Base-by-base conservation (phyloP, 768 basidiomycete species). In the Tylopilus cervinicoccineus region DNA sequence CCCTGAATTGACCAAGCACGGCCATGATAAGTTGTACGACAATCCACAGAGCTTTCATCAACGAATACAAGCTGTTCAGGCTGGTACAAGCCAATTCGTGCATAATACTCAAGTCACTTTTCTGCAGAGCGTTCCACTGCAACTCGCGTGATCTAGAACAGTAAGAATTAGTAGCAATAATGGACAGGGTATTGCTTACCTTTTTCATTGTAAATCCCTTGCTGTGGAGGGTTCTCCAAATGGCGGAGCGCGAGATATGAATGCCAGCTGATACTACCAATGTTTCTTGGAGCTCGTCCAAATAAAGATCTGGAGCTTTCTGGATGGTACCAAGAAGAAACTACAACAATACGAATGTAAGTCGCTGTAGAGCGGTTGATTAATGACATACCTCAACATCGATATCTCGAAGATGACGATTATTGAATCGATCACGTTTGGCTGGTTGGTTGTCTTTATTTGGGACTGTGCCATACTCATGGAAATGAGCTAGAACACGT, bases 201-300 rank as follows among this genome's bases (percentile, higher is more conserved):
- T 37, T 37, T 1, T 37, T 37, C 36, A 37, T 37, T 0, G 20
- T 37, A 14, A 22, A 37, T 2, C 36, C 36, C 2, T 9, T 0
- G 6, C 11, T 37, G 2, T 13, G 8, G 6, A 37, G 36, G 0
- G 20, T 37, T 5, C 12, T 6, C 36, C 36, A 37, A 13, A 37
- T 22, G 19, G 36, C 22, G 1, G 20, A 20, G 0, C 0, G 0
- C 0, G 13, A 37, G 17, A 37, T 2, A 22, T 14, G 2, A 1
- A 14, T 2, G 12, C 34, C 36, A 14, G 10, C 20, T 1, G 36
- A 20, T 7, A 13, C 12, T 6, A 6, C 20, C 13, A 37, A 13
- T 20, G 22, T 37, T 0, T 37, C 36, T 7, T 3, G 13, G 12
- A 37, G 11, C 13, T 37, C 20, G 8, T 37, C 20, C 11, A 37